phyloP scores from a whole-genome alignment of 352 stramenopile species.

The Pythium grandisporangium region DNA sequence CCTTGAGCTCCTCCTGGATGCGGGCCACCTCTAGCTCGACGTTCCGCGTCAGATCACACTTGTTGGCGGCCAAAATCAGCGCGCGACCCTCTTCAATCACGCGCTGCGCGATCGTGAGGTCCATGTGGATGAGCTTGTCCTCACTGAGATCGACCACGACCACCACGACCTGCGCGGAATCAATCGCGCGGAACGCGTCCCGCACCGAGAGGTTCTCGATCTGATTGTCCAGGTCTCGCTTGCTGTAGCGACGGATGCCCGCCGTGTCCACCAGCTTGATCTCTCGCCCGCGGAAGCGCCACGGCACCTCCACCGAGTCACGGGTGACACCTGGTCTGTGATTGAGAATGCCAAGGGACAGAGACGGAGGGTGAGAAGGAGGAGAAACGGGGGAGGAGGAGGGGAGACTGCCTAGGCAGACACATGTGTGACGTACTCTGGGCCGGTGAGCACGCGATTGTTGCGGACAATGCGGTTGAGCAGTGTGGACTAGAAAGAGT shows the following conservation, averaged over 20 bases:
- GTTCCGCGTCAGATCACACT: slow-evolving; percentile 46
- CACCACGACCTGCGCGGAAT: slow-evolving; percentile 70
- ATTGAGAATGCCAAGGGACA: neutral
- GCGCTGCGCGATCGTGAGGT: slow-evolving; percentile 73
- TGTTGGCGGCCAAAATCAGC: slow-evolving; percentile 73
- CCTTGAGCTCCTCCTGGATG: slow-evolving; percentile 60
- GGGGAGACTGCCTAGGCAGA: too few relatives aligned
- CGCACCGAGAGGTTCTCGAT: slow-evolving; percentile 82
- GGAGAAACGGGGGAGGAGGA: too few relatives aligned
- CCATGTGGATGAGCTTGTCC: slow-evolving; percentile 79
- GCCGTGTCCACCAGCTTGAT: slow-evolving; percentile 81
- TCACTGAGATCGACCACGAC: slow-evolving; percentile 81
- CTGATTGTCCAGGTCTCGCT: slow-evolving; percentile 74
- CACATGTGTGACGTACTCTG: slow-evolving; percentile 80
- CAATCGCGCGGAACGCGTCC: slow-evolving; percentile 71
- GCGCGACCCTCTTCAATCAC: slow-evolving; percentile 74
- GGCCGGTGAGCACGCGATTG: slow-evolving; percentile 70
- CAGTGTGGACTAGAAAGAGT: slow-evolving; percentile 38
- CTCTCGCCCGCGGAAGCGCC: slow-evolving; percentile 55
- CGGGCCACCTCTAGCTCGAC: slow-evolving; percentile 52
- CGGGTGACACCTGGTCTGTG: slow-evolving; percentile 69
- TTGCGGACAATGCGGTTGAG: slow-evolving; percentile 79
- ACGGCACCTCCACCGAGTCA: slow-evolving; percentile 74
- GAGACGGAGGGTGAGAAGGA: too few relatives aligned
- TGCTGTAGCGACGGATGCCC: slow-evolving; percentile 77